Conservation (phyloP, 768 basidiomycete genomes). For the Strobilomyces echinocephalus region DNA sequence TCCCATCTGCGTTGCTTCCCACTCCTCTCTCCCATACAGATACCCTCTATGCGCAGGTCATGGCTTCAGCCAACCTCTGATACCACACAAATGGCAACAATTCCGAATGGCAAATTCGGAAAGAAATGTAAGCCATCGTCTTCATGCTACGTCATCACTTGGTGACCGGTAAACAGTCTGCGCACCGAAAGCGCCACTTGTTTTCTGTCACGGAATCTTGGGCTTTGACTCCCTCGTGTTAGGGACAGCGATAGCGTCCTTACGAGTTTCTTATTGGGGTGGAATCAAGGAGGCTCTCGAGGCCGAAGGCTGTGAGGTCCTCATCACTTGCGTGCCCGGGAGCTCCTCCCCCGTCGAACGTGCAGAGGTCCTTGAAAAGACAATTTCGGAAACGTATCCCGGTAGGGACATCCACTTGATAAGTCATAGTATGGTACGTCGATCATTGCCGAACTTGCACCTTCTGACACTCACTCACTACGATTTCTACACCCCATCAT, state of each 20-base stretch:
- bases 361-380: conserved; percentile 88
- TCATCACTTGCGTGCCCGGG: conserved; percentile 92
- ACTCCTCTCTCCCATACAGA: conserved; percentile 5
- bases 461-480: conserved; percentile 57
- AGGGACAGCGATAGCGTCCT: conserved; percentile 66
- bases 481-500: conserved; percentile 91
- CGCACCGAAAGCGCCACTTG: conserved; percentile 76
- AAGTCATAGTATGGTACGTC: conserved; percentile 76
- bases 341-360: conserved; percentile 85
- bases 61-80: conserved; percentile 46
- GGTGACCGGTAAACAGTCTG: conserved; percentile 46
- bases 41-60: conserved; percentile 34
- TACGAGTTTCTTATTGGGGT: conserved; percentile 93
- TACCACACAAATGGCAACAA: conserved; percentile 30
- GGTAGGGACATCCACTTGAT: conserved; percentile 82
- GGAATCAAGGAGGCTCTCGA: conserved; percentile 93
- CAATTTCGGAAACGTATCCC: too few relatives aligned
- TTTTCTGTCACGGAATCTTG: conserved; percentile 93
- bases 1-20: too few relatives aligned
- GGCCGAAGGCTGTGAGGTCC: conserved; percentile 81
- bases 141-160: background rate
- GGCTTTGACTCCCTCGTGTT: conserved; percentile 85
- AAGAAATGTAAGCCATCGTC: conserved; percentile 60
- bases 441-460: background rate
- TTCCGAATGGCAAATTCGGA: conserved; percentile 32